These are phyloP conservation scores for Achaetomiella virescens DNA, from an alignment of 495 filamentous ascomycete genomes.

Conservation along the genomic window DNA sequence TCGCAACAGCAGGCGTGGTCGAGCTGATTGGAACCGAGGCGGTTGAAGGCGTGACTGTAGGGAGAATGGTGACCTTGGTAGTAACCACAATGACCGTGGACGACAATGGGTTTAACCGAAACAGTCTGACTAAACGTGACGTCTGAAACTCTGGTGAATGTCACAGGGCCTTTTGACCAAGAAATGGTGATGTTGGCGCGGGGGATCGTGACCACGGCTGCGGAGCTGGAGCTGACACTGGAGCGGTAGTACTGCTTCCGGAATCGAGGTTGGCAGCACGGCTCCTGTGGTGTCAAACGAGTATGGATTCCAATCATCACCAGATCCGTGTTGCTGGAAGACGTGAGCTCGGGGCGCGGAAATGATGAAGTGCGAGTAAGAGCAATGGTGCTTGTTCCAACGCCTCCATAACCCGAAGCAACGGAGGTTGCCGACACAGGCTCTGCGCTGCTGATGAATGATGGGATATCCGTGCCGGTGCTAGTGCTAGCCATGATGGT, in stretches of 20 bases:
- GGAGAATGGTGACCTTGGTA: slow-evolving; percentile 13
- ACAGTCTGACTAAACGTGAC: slow-evolving; percentile 24
- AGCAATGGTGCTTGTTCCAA: background rate
- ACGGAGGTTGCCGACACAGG: background rate
- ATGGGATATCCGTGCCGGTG: background rate
- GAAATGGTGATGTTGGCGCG: background rate
- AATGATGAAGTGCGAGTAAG: background rate
- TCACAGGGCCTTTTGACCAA: background rate
- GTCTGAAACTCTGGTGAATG: slow-evolving; percentile 15
- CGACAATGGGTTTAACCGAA: slow-evolving; percentile 17
- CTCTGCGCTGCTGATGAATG: background rate
- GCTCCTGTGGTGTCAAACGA: background rate
- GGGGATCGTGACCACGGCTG: background rate
- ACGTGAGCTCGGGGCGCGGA: background rate
- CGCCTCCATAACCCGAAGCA: background rate
- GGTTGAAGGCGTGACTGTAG: background rate
- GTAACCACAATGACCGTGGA: slow-evolving; percentile 17
- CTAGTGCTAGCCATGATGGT: background rate
- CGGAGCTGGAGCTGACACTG: background rate
- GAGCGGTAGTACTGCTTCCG: too few relatives aligned
- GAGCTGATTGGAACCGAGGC: background rate
- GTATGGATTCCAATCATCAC: background rate
- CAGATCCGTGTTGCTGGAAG: background rate
- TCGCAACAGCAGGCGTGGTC: slow-evolving; percentile 14
- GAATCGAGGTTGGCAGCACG: background rate